phyloP scores from a whole-genome alignment of 139 green algal genomes.

The Coelastrella sp. region DNA sequence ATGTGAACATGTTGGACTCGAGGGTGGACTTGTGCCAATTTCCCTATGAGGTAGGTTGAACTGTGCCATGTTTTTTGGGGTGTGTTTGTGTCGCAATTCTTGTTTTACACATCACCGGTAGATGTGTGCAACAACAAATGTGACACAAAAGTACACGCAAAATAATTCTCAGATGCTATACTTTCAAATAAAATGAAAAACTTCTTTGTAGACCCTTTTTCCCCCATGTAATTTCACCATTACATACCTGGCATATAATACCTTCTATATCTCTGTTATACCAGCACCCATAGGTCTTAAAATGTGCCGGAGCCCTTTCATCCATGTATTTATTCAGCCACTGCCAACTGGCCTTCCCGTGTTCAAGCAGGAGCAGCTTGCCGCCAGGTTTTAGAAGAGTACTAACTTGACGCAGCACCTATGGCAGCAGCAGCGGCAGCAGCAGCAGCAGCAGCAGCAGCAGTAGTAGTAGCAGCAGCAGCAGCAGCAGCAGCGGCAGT shows the following conservation, averaged over 20 bases:
- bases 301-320: neutral
- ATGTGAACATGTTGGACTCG: no score
- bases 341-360: neutral
- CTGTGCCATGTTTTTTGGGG: no score
- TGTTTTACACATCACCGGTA: no score
- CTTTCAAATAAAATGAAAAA: neutral
- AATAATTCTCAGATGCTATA: no score
- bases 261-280: constrained; percentile 79
- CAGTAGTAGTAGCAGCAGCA: no score
- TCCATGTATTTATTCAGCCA: neutral
- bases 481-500: no score
- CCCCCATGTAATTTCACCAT: neutral
- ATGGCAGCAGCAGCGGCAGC: neutral
- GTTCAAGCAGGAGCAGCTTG: neutral
- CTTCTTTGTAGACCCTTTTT: neutral
- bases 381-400: neutral
- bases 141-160: no score
- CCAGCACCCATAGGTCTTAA: constrained; percentile 73
- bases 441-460: no score
- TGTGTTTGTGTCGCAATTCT: no score
- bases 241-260: constrained; percentile 66
- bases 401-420: neutral
- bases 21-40: no score
- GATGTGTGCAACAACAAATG: no score
- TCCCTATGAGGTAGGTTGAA: no score